phyloP scores from a whole-genome alignment of 2,329 filamentous ascomycete species.

The Tolypocladium ovalisporum region DNA sequence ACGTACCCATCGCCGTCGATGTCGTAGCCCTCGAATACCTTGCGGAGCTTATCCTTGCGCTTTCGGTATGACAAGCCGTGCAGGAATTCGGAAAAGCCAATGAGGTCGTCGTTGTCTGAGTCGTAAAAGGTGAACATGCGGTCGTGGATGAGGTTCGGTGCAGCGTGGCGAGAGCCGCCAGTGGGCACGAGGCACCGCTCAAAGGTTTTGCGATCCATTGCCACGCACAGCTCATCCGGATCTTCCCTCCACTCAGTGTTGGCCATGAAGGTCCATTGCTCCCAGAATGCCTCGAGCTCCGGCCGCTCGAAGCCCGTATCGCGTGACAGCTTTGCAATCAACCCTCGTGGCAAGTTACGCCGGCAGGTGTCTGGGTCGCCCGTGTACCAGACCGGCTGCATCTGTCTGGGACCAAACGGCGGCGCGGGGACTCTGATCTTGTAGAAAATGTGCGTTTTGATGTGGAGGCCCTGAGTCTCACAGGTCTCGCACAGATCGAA shows the following conservation, averaged over 20 bases:
- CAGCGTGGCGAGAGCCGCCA: constrained; percentile 64
- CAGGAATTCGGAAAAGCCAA: constrained; percentile 87
- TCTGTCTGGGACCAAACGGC: constrained; percentile 69
- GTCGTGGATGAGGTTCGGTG: constrained; percentile 86
- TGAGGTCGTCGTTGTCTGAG: constrained; percentile 75
- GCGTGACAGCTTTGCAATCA: constrained; percentile 58
- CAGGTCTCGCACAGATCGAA: constrained; percentile 94
- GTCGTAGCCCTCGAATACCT: constrained; percentile 84
- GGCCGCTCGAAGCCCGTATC: constrained; percentile 74
- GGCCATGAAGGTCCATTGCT: constrained; percentile 92
- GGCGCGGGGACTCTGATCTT: constrained; percentile 88
- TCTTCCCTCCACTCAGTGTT: constrained; percentile 76
- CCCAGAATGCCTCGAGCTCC: constrained; percentile 87
- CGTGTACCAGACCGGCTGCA: constrained; percentile 77
- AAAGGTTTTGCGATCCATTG: constrained; percentile 88
- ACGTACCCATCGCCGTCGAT: constrained; percentile 82
- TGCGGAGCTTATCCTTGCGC: constrained; percentile 55
- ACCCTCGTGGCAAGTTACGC: constrained; percentile 51
- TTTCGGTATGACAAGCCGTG: constrained; percentile 65
- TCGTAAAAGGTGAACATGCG: constrained; percentile 97
- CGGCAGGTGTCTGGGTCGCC: constrained; percentile 68
- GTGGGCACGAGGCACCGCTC: constrained; percentile 81
- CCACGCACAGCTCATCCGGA: constrained; percentile 64
- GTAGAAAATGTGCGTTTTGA: constrained; percentile 91
- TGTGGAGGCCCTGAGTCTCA: constrained; percentile 67